Evolutionary conservation across 192 early-diverging fungal genomes (phyloP).

Genomic region (Entrophospora sp.): DNA sequence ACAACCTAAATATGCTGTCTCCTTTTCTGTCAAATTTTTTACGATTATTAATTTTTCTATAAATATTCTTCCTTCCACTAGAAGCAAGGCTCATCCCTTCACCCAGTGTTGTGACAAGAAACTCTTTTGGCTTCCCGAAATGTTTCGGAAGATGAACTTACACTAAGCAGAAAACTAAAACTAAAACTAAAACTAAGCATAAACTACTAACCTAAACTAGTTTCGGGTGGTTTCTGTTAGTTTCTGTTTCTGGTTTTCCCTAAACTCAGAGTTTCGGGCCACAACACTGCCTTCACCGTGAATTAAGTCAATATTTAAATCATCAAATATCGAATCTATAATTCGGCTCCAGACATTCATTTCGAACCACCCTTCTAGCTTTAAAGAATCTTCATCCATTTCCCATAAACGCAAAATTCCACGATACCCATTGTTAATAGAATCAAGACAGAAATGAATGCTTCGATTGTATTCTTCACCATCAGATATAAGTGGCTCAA

Average conservation of each 20-base stretch:
- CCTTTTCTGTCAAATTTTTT: not conserved
- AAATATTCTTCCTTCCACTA: not conserved
- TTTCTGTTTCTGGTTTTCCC: no score
- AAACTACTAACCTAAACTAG: no score
- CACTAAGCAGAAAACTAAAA: no score
- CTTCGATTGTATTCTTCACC: slow-evolving; percentile 5
- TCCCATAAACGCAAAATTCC: slow-evolving; percentile 2
- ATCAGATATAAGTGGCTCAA: not conserved
- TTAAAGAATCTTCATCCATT: not conserved
- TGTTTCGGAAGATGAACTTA: no score
- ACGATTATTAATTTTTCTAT: not conserved
- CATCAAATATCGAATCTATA: not conserved
- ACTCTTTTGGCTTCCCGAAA: no score
- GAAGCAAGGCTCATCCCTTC: not conserved
- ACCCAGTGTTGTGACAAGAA: no score
- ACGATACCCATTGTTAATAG: not conserved
- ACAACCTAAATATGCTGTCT: slow-evolving; percentile 1
- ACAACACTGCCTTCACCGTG: not conserved
- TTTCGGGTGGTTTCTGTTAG: no score
- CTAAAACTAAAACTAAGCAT: no score
- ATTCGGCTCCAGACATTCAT: not conserved
- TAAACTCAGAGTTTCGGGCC: no score
- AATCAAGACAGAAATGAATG: slow-evolving; percentile 5
- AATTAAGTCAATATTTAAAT: slow-evolving; percentile 6
- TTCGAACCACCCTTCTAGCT: slow-evolving; percentile 4